Evolutionary conservation across 1,139 yeast species (phyloP), one percentile per base, ranked within the genome.

Genomic region (Yamadazyma membranifaciens): DNA sequence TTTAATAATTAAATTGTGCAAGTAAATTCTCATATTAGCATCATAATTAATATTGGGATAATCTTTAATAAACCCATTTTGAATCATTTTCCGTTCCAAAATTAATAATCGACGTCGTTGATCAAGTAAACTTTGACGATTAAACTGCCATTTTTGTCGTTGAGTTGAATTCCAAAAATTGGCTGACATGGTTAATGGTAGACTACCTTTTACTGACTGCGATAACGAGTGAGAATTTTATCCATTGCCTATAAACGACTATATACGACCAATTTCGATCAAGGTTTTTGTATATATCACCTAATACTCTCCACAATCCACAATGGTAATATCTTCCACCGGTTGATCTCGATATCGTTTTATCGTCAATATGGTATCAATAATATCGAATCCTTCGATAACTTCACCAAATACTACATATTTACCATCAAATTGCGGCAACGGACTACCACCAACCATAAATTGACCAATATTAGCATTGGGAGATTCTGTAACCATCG

Each of bases 1-100:
- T 53, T 83, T 80, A 52, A 83, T 81, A 33, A 87, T 71, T 47
- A 87, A 64, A 43, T 80, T 79, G 56, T 84, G 89, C 45, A 84
- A 67, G 57, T 78, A 84, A 31, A 85, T 83, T 43, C 89, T 62
- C 75, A 82, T 73, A 55, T 80, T 80, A 43, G 69, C 65, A 55
- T 83, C 88, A 52, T 79, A 80, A 39, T 67, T 69, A 28, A 81
- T 58, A 39, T 66, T 55, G 49, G 69, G 69, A 43, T 62, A 57
- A 48, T 71, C 76, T 47, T 68, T 70, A 40, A 72, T 70, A 40
- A 69, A 61, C 7, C 77, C 77, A 50, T 67, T 69, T 41, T 69
- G 76, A 40, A 69, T 62, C 75, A 72, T 69, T 50, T 71, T 72
- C 40, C 67, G 60, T 45, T 72, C 78, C 7, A 72, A 56, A 3